phyloP scores from a whole-genome alignment of 1,284 basidiomycete genomes.

The Cutaneotrichosporon sp. region DNA sequence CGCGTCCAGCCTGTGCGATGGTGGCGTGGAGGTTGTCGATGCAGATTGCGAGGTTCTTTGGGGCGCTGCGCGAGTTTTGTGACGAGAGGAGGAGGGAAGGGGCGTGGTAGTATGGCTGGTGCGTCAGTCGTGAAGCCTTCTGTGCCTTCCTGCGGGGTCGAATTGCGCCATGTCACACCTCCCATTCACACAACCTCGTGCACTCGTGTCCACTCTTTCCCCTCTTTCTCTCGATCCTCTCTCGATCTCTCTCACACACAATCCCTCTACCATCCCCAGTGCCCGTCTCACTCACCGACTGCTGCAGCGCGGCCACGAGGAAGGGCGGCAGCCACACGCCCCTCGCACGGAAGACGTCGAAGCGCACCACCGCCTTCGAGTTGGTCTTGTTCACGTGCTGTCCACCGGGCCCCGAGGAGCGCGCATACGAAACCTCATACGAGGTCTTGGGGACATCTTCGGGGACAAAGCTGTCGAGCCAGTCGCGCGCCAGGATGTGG shows the following conservation, averaged over 20 bases:
- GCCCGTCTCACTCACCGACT: constrained; percentile 37
- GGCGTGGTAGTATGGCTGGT: constrained; percentile 47
- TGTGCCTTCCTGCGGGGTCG: not conserved
- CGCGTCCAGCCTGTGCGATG: constrained; percentile 32
- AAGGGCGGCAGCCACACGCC: constrained; percentile 48
- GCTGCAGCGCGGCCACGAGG: constrained; percentile 34
- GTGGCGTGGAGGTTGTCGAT: constrained; percentile 35
- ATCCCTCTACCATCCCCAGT: not conserved
- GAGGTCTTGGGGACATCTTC: constrained; percentile 46
- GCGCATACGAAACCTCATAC: constrained; percentile 39
- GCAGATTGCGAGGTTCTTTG: constrained; percentile 38
- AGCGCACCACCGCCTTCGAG: constrained; percentile 49
- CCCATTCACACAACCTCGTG: not conserved
- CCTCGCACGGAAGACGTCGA: constrained; percentile 30
- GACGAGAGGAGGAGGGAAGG: constrained; percentile 43
- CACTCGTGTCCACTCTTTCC: too few relatives aligned
- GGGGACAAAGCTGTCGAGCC: constrained; percentile 39
- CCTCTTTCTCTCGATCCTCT: too few relatives aligned
- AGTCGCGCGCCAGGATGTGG: constrained; percentile 35
- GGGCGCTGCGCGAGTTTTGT: constrained; percentile 41
- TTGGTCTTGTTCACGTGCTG: constrained; percentile 55
- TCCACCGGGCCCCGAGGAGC: constrained; percentile 52
- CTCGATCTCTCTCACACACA: too few relatives aligned
- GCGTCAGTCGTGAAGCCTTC: constrained; percentile 8
- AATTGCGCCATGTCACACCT: not conserved